A percentile compares a stretch with the other conserved stretches of the same genome.
These are phyloP conservation scores for Sporothrix curviconia DNA, from an alignment of 2,329 filamentous ascomycete species.

Conservation along the genomic window DNA sequence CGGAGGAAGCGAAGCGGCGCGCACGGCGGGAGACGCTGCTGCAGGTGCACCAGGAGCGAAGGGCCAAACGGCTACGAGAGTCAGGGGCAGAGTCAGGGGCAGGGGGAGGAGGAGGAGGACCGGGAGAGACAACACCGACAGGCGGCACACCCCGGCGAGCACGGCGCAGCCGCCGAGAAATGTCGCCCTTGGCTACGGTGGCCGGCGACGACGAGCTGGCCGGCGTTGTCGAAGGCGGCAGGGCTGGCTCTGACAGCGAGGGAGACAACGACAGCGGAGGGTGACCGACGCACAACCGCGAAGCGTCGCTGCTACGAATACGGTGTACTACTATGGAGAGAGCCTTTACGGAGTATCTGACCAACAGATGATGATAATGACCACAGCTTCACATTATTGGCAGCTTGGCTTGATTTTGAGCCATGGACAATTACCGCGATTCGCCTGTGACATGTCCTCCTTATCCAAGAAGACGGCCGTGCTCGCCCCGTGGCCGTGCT, in stretches of 20 bases:
- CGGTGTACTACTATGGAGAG: neutral
- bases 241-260: neutral
- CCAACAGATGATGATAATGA: neutral
- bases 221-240: neutral
- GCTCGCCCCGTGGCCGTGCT: too few species aligned
- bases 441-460: too few species aligned
- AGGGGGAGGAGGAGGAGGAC: too few species aligned
- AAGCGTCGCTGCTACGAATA: neutral
- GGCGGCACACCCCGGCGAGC: neutral
- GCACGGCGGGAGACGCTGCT: slow-evolving; percentile 3
- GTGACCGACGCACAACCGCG: too few species aligned
- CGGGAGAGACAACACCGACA: neutral
- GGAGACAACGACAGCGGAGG: neutral
- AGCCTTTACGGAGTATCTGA: too few species aligned
- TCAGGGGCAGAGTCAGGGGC: neutral
- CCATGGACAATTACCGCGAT: too few species aligned
- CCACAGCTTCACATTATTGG: too few species aligned
- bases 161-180: neutral
- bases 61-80: neutral
- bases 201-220: neutral
- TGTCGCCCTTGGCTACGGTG: neutral
- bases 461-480: too few species aligned
- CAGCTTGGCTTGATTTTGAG: too few species aligned
- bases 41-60: neutral
- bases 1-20: slow-evolving; percentile 10